Evolutionary conservation across 805 yeast genomes (phyloP).

Genomic region (Wickerhamia fluorescens): DNA sequence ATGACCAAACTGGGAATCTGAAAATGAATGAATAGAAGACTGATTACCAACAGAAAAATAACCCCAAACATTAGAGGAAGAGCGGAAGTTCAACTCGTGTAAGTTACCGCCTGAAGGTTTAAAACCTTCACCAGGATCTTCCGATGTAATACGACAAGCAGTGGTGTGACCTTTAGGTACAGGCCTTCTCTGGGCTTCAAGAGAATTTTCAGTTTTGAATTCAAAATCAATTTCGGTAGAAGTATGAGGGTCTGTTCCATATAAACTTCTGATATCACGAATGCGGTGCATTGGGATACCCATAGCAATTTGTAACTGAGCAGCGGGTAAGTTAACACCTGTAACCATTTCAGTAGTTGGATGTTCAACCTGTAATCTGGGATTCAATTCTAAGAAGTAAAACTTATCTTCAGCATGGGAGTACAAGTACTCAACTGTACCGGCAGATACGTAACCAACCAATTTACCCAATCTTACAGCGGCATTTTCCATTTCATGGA

Average conservation of each 20-base stretch:
- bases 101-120: slow-evolving; percentile 97
- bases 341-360: slow-evolving; percentile 99
- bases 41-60: slow-evolving; percentile 95
- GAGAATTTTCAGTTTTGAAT: slow-evolving; percentile 65
- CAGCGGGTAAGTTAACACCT: slow-evolving; percentile 96
- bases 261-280: slow-evolving; percentile 83
- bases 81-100: slow-evolving; percentile 94
- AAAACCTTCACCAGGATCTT: slow-evolving; percentile 99
- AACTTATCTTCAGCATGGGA: slow-evolving; percentile 92
- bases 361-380: slow-evolving; percentile 98
- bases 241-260: slow-evolving; percentile 95
- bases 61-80: slow-evolving; percentile 99
- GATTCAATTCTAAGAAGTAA: slow-evolving; percentile 93
- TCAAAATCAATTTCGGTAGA: slow-evolving; percentile 86
- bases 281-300: slow-evolving; percentile 97
- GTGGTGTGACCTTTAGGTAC: slow-evolving; percentile 98
- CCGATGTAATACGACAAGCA: slow-evolving; percentile 98
- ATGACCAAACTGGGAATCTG: slow-evolving; percentile 98
- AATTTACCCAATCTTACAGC: slow-evolving; percentile 95
- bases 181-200: slow-evolving; percentile 82
- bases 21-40: slow-evolving; percentile 95
- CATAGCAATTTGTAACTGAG: slow-evolving; percentile 98
- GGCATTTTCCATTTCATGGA: slow-evolving; percentile 88
- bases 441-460: slow-evolving; percentile 98
- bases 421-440: slow-evolving; percentile 96